A percentile compares a stretch with the other conserved stretches of the same genome.
Evolutionary conservation across 2,329 filamentous ascomycete genomes (phyloP).

Genomic region (Colletotrichum lini): DNA sequence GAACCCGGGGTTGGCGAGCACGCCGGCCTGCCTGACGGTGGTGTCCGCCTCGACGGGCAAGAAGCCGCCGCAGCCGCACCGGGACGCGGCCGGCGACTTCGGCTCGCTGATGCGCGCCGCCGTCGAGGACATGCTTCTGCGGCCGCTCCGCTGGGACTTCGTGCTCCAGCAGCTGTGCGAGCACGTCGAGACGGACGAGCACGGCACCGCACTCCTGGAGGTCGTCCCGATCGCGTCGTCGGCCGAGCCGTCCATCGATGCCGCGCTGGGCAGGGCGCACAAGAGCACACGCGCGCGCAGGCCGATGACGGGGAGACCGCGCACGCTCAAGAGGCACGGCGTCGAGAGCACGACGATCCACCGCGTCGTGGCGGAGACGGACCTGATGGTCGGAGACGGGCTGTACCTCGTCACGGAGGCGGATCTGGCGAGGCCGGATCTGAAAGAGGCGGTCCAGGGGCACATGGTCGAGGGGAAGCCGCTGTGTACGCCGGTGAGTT

Average conservation of each 20-base stretch:
- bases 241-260: not conserved
- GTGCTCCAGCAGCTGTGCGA: conserved; percentile 14
- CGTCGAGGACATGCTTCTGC: conserved; percentile 17
- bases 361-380: not conserved
- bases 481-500: conserved; percentile 27
- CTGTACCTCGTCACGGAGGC: conserved; percentile 19
- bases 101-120: conserved; percentile 13
- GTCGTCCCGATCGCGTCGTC: conserved; percentile 20
- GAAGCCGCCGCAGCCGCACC: no score
- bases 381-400: conserved; percentile 3
- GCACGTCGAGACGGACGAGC: conserved; percentile 5
- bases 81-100: conserved; percentile 4
- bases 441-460: conserved; percentile 19
- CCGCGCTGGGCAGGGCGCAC: not conserved
- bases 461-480: conserved; percentile 23
- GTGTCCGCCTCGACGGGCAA: not conserved
- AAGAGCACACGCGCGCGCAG: no score
- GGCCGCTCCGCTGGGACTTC: conserved; percentile 22
- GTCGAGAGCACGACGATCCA: not conserved
- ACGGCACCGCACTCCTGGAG: conserved; percentile 3
- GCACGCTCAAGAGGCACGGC: not conserved
- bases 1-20: not conserved
- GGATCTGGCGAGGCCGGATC: conserved; percentile 19
- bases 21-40: not conserved
- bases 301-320: not conserved